Evolutionary conservation across 2,329 filamentous ascomycete genomes (phyloP), one percentile per base, ranked within the genome.

Genomic region (Ascochyta clinopodiicola): DNA sequence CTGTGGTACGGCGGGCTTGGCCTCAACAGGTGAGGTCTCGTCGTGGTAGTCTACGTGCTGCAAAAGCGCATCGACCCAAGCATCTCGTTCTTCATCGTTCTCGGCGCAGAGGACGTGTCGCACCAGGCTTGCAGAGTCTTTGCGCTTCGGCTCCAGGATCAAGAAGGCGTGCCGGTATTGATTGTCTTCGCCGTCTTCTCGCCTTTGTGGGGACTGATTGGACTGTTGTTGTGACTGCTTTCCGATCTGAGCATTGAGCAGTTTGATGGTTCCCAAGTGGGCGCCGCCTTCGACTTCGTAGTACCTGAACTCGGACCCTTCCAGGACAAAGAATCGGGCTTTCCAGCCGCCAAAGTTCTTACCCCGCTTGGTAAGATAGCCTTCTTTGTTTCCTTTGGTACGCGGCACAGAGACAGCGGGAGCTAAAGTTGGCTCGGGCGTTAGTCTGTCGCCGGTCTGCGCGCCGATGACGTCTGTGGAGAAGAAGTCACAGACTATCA

Each of bases 321-420:
- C 85, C 3, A 91, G 79, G 13, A 88, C 82, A 68, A 90, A 90
- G 68, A 86, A 90, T 53, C 88, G 80, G 10, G 92, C 93, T 77
- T 99, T 99, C 95, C 95, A 99, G 44, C 95, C 95, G 46, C 95
- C 95, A 78, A 99, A 99, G 70, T 98, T 98, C 81, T 99, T 99
- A 44, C 95, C 95, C 64, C 91, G 86, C 79, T 99, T 99, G 2
- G 95, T 98, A 44, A 99, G 80, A 75, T 98, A 99, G 8, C 95
- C 95, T 70, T 88, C 93, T 70, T 91, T 92, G 56, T 88, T 82
- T 8, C 89, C 86, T 86, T 65, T 88, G 86, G 6, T 86, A 46
- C 69, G 72, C 3, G 68, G 44, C 54, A 69, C 80, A 78, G 69
- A 74, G 32, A 75, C 71, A 35, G 79, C 75, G n/a, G 64, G 74